Conservation (phyloP, 345 rosid genomes). For the Garcia nutans region DNA sequence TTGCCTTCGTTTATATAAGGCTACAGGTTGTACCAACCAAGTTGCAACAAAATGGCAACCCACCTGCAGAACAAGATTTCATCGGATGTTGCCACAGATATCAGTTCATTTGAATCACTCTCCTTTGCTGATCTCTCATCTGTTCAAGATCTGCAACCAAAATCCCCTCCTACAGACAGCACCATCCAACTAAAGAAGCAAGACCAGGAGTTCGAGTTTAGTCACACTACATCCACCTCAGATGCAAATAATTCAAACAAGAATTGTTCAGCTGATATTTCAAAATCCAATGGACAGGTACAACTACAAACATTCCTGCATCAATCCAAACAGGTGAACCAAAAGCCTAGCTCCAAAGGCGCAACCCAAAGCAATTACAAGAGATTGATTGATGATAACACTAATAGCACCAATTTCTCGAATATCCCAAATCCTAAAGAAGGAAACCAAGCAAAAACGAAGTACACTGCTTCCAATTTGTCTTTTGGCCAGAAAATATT, state of each 20-base stretch:
- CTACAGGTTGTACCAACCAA: background rate
- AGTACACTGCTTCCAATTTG: conserved; percentile 20
- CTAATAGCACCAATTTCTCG: background rate
- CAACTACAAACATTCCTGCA: conserved; percentile 17
- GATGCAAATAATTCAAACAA: conserved; percentile 3
- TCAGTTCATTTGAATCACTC: conserved; percentile 30
- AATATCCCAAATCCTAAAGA: conserved; percentile 15
- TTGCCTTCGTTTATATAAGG: background rate
- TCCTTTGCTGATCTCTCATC: conserved; percentile 44
- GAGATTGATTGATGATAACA: background rate
- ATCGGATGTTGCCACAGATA: conserved; percentile 32
- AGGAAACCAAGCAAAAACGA: conserved; percentile 29
- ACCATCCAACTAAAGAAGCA: conserved; percentile 9
- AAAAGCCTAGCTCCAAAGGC: conserved; percentile 16
- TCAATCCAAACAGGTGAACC: conserved; percentile 16
- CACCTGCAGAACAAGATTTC: conserved; percentile 25
- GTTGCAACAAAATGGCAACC: conserved; percentile 31
- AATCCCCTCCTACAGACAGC: conserved; percentile 12
- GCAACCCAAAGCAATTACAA: conserved; percentile 12
- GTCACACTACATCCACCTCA: conserved; percentile 7
- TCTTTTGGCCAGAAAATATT: conserved; percentile 31
- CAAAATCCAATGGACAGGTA: conserved; percentile 18
- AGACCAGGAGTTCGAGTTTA: conserved; percentile 31
- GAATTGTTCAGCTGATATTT: conserved; percentile 3
- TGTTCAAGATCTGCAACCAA: conserved; percentile 37